Conservation (phyloP, 73 alveolate genomes). For the Stentor coeruleus region DNA sequence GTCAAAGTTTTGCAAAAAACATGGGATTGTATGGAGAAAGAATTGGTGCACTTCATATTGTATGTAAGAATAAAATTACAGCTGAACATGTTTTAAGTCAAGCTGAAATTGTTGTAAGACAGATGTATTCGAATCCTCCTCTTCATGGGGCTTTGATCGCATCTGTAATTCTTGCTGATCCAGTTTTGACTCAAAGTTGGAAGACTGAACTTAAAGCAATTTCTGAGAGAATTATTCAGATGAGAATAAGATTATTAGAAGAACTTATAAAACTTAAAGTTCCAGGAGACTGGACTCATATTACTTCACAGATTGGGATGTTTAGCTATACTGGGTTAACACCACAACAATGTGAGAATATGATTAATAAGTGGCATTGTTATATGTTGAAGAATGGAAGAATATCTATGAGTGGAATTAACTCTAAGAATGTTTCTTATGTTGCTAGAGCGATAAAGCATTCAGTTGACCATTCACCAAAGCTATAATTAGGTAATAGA, state of each 20-base stretch:
- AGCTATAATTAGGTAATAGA: too few relatives aligned
- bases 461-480: too few relatives aligned
- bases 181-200: slow-evolving; percentile 64
- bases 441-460: too few relatives aligned
- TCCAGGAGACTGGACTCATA: slow-evolving; percentile 87
- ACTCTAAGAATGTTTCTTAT: too few relatives aligned
- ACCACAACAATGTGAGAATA: slow-evolving; percentile 75
- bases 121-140: slow-evolving; percentile 71
- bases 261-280: slow-evolving; percentile 57
- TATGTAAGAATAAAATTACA: slow-evolving; percentile 66
- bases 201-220: slow-evolving; percentile 55
- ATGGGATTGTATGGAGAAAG: slow-evolving; percentile 96
- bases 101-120: slow-evolving; percentile 52
- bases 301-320: slow-evolving; percentile 86
- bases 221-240: slow-evolving; percentile 63
- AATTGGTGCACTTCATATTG: slow-evolving; percentile 75
- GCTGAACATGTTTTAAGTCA: slow-evolving; percentile 56
- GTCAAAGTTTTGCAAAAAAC: slow-evolving; percentile 91
- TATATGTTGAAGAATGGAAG: slow-evolving; percentile 83
- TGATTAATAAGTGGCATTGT: slow-evolving; percentile 76
- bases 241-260: slow-evolving; percentile 51
- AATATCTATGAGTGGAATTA: too few relatives aligned
- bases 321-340: slow-evolving; percentile 91
- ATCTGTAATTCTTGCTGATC: slow-evolving; percentile 61
- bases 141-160: slow-evolving; percentile 69